Evolutionary conservation across 371 early-diverging fungal species (phyloP), one percentile per base, ranked within the genome.

Genomic region (Pancytospora philotis): DNA sequence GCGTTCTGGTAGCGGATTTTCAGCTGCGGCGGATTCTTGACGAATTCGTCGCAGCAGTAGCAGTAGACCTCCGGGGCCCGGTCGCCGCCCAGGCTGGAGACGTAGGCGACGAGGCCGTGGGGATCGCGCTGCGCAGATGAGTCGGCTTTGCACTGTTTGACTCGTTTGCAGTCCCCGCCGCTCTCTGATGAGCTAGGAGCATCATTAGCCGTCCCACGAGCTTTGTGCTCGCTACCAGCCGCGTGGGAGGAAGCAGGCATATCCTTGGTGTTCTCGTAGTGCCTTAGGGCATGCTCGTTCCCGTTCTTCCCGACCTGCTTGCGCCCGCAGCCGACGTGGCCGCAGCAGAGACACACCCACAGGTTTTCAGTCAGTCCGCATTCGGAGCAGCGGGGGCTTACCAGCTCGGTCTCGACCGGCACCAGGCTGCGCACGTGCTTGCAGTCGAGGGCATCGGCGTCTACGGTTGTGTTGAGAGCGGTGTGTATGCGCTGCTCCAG

Each of bases 221-320:
- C n/a, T n/a, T n/a, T n/a, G n/a, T n/a, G n/a, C n/a, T n/a, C n/a
- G n/a, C n/a, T n/a, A n/a, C n/a, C n/a, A n/a, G n/a, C n/a, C n/a
- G n/a, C n/a, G n/a, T n/a, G n/a, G n/a, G n/a, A n/a, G n/a, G n/a
- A n/a, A n/a, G n/a, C n/a, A n/a, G n/a, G n/a, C 6, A 27, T 53
- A 6, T 53, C 34, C 8, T 53, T 53, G 0, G 89, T 89, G 13
- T 80, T 66, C 49, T 89, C 84, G 76, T 83, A 92, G 82, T 98
- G 98, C 0, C 83, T 84, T 51, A 90, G 72, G 0, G 88, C 94
- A 80, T 98, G 98, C 31, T 92, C 89, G 78, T 96, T 95, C n/a
- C 98, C 98, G n/a, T 92, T 92, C n/a, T 86, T 80, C 1, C 96
- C 98, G 77, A 86, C 92, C 77, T 98, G 96, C 63, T 85, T 67